Evolutionary conservation across 257 asterid genomes (phyloP).

Genomic region (Solanum lycopersicoides): DNA sequence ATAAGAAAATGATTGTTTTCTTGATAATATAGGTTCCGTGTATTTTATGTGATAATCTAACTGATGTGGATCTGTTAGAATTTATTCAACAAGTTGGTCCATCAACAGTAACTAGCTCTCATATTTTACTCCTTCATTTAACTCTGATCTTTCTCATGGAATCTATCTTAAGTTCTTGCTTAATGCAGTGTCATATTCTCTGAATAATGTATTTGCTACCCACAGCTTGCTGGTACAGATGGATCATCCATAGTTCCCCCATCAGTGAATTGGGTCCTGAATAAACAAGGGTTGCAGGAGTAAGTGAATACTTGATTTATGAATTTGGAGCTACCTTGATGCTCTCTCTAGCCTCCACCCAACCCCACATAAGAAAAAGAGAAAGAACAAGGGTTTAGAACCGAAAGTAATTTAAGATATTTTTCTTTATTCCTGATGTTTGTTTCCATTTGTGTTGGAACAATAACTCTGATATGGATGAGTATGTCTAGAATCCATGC

Average conservation of each 20-base stretch:
- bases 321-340: neutral
- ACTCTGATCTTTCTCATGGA: neutral
- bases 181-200: no score
- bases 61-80: no score
- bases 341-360: neutral
- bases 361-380: neutral
- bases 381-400: neutral
- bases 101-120: no score
- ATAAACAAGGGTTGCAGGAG: slow-evolving; percentile 10
- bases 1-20: no score
- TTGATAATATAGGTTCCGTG: no score
- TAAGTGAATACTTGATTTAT: slow-evolving; percentile 4
- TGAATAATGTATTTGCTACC: no score
- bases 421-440: neutral
- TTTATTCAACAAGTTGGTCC: no score
- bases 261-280: slow-evolving; percentile 45
- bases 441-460: neutral
- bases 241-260: slow-evolving; percentile 90
- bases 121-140: no score
- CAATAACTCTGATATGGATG: neutral
- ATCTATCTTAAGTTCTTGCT: no score
- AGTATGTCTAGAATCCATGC: neutral
- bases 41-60: no score
- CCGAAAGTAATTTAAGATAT: neutral
- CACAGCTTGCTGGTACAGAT: slow-evolving; percentile 72